phyloP scores from a whole-genome alignment of 768 basidiomycete species.

The Tricholoma sp. region DNA sequence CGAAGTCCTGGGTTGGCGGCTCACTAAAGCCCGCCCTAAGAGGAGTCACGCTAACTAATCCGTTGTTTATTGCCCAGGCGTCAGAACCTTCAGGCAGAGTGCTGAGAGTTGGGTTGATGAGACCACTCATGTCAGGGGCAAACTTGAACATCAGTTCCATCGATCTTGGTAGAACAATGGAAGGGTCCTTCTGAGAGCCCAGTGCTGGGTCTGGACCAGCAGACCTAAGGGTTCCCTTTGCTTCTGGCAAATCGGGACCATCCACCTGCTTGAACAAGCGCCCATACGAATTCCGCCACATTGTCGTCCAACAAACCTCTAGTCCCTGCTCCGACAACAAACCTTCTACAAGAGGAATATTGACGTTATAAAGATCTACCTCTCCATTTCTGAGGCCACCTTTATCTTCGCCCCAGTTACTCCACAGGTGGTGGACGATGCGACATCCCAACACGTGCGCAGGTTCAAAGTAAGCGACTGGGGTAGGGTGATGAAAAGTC shows the following conservation, averaged over 20 bases:
- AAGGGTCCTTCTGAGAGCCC: background rate
- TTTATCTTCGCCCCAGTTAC: conserved; percentile 77
- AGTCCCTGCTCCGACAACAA: conserved; percentile 57
- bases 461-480: conserved; percentile 53
- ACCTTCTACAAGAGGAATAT: conserved; percentile 75
- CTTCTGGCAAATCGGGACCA: conserved; percentile 12
- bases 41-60: conserved; percentile 74
- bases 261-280: conserved; percentile 62
- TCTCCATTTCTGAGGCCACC: conserved; percentile 53
- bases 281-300: conserved; percentile 86
- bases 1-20: conserved; percentile 28
- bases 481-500: conserved; percentile 66
- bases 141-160: conserved; percentile 65
- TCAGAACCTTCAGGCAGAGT: conserved; percentile 75
- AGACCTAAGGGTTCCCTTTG: conserved; percentile 22
- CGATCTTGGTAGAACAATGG: conserved; percentile 13
- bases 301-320: conserved; percentile 71
- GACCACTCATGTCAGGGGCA: conserved; percentile 58
- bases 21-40: conserved; percentile 73
- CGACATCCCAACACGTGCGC: conserved; percentile 64
- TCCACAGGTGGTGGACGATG: conserved; percentile 73
- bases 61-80: conserved; percentile 71
- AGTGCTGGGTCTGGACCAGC: conserved; percentile 40
- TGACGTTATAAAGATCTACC: conserved; percentile 82
- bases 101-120: conserved; percentile 57